These are phyloP conservation scores for Ustilago trichophora DNA, from an alignment of 1,284 basidiomycete genomes.

Conservation along the genomic window DNA sequence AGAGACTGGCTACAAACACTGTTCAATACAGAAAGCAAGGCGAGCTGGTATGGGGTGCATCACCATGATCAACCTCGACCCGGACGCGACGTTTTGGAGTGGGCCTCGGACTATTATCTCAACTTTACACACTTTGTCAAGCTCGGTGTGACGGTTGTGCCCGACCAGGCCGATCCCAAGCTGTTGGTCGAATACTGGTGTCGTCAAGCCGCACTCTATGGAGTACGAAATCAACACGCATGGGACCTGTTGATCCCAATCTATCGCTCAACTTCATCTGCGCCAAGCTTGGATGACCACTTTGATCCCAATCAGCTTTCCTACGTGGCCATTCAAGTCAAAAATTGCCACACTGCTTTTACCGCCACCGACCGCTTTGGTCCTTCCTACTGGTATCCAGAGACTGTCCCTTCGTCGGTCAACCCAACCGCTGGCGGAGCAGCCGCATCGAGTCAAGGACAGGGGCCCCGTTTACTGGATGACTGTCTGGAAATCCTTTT, in stretches of 20 bases:
- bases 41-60: not conserved
- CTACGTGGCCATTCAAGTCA: slow-evolving; percentile 8
- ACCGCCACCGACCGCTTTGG: not conserved
- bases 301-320: slow-evolving; percentile 9
- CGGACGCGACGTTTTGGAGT: not conserved
- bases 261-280: not conserved
- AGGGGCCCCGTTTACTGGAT: not conserved
- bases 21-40: not conserved
- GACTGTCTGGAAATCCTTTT: slow-evolving; percentile 1
- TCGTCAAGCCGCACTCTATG: not conserved
- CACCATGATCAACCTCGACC: not conserved
- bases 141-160: not conserved
- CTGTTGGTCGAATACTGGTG: slow-evolving; percentile 2
- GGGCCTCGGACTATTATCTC: slow-evolving; percentile 7
- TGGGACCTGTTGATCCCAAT: slow-evolving; percentile 6
- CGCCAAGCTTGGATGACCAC: not conserved
- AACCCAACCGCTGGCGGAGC: not conserved
- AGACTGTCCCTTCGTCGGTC: not conserved
- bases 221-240: not conserved
- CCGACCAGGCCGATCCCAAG: not conserved
- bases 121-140: slow-evolving; percentile 8
- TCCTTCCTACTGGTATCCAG: not conserved
- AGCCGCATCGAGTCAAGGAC: not conserved
- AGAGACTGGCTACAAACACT: slow-evolving; percentile 1
- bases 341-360: not conserved